Base-by-base conservation (phyloP, 2,329 filamentous ascomycete species). In the Colletotrichum sp. region DNA sequence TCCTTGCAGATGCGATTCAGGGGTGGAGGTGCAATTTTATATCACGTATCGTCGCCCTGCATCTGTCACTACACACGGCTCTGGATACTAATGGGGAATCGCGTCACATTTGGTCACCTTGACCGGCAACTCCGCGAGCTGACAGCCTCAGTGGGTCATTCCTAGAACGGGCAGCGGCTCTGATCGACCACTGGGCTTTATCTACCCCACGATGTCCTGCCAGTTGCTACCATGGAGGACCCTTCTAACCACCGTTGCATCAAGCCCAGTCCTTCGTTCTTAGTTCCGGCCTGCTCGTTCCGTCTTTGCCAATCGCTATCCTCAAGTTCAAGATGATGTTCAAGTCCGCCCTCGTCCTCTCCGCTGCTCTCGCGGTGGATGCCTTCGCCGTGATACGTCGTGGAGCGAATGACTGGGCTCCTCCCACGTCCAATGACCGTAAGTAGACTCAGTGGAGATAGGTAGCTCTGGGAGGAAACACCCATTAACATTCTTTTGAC, bases 381-480 rank as follows among this genome's bases (percentile, higher is more conserved):
- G 71, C 74, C 18, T 70, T 76, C 39, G 74, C 71, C 7, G 34
- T 71, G 36, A 39, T 66, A 16, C 34, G 67, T 21, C 59, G 66
- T 10, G 60, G 66, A 14, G 55, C 52, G 5, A 74, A 76, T 26
- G 74, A 70, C 8, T 76, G 74, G 74, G 32, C 55, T n/a, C 71
- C 74, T 4, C 74, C 74, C 4, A 74, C 60, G n/a, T 30, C 72
- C 12, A 63, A 24, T 26, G 74, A 76, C 30, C 74, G 74, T 76
- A 63, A 71, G 61, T 21, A 7, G 7, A 36, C 10, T 18, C 16
- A 30, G 34, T 24, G 36, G 36, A 28, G 28, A 36, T 28, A 1
- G n/a, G 10, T 21, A 13, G 9, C 36, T 14, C 9, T 6, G 9
- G 24, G 26, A 10, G 16, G 21, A 7, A 9, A 28, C n/a, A 36